Base-by-base conservation (phyloP, 257 asterid species). In the Thymus mandschuricus region DNA sequence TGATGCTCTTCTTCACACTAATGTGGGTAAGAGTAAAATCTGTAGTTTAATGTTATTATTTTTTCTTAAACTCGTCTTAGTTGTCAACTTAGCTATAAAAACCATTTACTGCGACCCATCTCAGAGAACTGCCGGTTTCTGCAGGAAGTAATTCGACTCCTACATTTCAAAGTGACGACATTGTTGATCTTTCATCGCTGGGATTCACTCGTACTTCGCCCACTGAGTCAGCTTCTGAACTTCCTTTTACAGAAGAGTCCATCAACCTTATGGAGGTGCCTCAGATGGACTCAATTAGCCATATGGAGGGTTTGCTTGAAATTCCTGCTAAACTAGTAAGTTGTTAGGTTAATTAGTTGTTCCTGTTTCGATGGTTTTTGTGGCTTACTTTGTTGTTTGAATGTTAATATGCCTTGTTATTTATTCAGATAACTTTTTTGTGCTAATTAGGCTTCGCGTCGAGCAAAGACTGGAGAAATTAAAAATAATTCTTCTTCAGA, bases 291-390 rank as follows among this genome's bases (percentile, higher is more conserved):
- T 72, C 82, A 49, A 71, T 62, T 76, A 44, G 48, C 75, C 73
- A 75, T 69, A 57, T 63, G 69, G 85, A 81, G 67, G 64, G 71
- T 58, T 69, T 60, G 55, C 80, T 80, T 58, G 84, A 88, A 66
- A n/a, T 79, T 71, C 86, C 90, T 55, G 83, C 81, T 64, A 83
- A 88, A 79, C 83, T 80, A 31, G 96, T 84, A 81, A 76, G 75
- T 64, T 38, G 61, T 40, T 62, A 66, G 15, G 62, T 15, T n/a
- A 71, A 34, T 54, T 21, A 44, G 52, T 73, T 60, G 75, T 59
- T 49, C 7, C 7, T 9, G 58, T 50, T 45, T 45, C 33, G 8
- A 50, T 46, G 57, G 66, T 15, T 74, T 57, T n/a, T 29, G 38
- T 8, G 40, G 45, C 4, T 30, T n/a, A 34, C 56, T 3, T 6